Conservation (phyloP, 179 eudicot genomes). For the Gypsophila paniculata region DNA sequence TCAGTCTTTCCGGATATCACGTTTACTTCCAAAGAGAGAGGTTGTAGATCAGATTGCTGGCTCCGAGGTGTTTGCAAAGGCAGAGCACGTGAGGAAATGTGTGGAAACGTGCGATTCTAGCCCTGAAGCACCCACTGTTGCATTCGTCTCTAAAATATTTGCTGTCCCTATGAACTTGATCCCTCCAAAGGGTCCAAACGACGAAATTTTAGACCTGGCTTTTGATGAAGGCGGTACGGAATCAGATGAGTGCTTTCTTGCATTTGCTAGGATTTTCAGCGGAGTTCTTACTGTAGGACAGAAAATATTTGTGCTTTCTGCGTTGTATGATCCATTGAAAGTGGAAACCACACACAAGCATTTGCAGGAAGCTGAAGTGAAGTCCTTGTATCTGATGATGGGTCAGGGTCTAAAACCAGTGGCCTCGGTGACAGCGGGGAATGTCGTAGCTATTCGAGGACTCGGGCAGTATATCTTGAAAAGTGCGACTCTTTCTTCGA, state of each 20-base stretch:
- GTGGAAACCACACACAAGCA: constrained; percentile 64
- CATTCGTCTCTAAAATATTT: constrained; percentile 93
- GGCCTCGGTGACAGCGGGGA: constrained; percentile 64
- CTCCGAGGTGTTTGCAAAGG: constrained; percentile 58
- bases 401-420: constrained; percentile 80
- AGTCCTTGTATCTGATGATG: constrained; percentile 82
- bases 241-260: constrained; percentile 90
- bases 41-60: constrained; percentile 35
- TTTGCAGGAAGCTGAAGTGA: constrained; percentile 73
- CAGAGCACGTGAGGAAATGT: constrained; percentile 71
- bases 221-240: constrained; percentile 52
- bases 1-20: constrained; percentile 56
- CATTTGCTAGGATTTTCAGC: constrained; percentile 88
- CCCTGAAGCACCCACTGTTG: constrained; percentile 72
- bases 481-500: constrained; percentile 86
- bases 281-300: constrained; percentile 67
- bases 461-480: constrained; percentile 85
- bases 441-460: constrained; percentile 82
- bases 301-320: constrained; percentile 68
- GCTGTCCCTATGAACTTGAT: constrained; percentile 69
- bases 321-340: constrained; percentile 81
- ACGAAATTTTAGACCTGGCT: constrained; percentile 42
- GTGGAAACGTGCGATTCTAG: constrained; percentile 69
- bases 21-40: constrained; percentile 83
- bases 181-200: constrained; percentile 54